These are phyloP conservation scores for Myxozyma sirexii DNA, from an alignment of 805 yeast genomes.

Conservation along the genomic window DNA sequence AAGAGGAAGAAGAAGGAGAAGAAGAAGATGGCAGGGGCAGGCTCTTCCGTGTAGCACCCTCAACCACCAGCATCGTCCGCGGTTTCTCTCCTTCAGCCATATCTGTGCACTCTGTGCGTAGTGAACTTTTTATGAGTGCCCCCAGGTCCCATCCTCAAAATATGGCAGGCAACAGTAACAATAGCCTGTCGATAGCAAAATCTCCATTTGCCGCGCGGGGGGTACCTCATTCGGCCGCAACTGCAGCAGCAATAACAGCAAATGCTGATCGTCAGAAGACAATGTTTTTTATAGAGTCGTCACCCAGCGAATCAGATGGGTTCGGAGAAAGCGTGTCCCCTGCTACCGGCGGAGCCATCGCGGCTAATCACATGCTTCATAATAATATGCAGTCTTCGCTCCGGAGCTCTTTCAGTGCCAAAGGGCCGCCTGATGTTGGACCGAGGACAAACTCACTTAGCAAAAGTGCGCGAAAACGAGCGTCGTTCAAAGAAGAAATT, in stretches of 20 bases:
- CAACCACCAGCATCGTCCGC: slow-evolving; percentile 40
- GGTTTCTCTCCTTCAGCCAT: slow-evolving; percentile 46
- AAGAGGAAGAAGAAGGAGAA: slow-evolving; percentile 1
- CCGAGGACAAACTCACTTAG: neutral
- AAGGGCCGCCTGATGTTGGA: neutral
- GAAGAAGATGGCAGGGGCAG: slow-evolving; percentile 3
- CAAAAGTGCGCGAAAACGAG: slow-evolving; percentile 18
- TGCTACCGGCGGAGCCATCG: slow-evolving; percentile 6
- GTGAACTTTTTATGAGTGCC: slow-evolving; percentile 22
- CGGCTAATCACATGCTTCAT: neutral
- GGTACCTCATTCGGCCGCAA: neutral
- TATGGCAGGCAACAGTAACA: neutral
- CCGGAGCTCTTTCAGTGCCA: slow-evolving; percentile 16
- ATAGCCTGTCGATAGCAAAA: neutral
- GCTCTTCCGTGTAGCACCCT: slow-evolving; percentile 5
- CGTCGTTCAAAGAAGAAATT: slow-evolving; percentile 28
- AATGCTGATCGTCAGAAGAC: slow-evolving; percentile 26
- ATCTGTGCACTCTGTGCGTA: slow-evolving; percentile 39
- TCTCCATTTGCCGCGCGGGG: neutral
- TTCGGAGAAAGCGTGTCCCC: slow-evolving; percentile 36
- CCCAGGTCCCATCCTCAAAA: slow-evolving; percentile 1
- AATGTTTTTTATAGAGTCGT: slow-evolving; percentile 47
- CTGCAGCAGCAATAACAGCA: neutral
- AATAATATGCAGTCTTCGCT: slow-evolving; percentile 3
- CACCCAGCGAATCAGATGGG: slow-evolving; percentile 44